A percentile compares a stretch with the other conserved stretches of the same genome.
These are phyloP conservation scores for Collybia nuda DNA, from an alignment of 768 basidiomycete genomes.

Conservation along the genomic window DNA sequence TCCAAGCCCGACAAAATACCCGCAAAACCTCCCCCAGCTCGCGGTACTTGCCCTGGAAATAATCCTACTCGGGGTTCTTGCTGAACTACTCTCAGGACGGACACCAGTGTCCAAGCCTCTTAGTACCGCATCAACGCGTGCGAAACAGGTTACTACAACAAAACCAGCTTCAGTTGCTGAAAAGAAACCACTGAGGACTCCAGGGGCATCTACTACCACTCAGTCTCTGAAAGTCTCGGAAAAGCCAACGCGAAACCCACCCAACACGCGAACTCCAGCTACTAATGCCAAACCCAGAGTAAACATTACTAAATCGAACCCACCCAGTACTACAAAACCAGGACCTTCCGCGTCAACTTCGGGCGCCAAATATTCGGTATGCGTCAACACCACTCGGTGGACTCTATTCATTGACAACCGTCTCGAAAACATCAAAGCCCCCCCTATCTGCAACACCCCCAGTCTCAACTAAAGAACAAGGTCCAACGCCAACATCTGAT, in stretches of 20 bases:
- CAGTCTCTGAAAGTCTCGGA: slow-evolving; percentile 1
- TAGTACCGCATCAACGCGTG: slow-evolving; percentile 10
- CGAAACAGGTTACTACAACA: slow-evolving; percentile 10
- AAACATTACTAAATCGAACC: not conserved
- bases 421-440: not conserved
- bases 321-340: not conserved
- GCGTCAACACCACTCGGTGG: not conserved
- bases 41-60: slow-evolving; percentile 24
- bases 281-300: not conserved
- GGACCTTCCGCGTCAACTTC: not conserved
- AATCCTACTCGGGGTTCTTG: slow-evolving; percentile 3
- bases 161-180: not conserved
- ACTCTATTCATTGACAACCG: not conserved
- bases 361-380: slow-evolving; percentile 5
- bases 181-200: not conserved
- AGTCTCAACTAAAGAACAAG: slow-evolving; percentile 1
- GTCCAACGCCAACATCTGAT: slow-evolving; percentile 31
- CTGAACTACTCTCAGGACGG: slow-evolving; percentile 28
- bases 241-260: not conserved
- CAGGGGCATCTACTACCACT: slow-evolving; percentile 1
- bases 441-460: slow-evolving; percentile 6
- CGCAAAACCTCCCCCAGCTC: slow-evolving; percentile 15
- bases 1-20: slow-evolving; percentile 2
- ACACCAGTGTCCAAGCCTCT: slow-evolving; percentile 20
- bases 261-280: not conserved